These are phyloP conservation scores for Saturnispora besseyi DNA, from an alignment of 805 yeast genomes.

Conservation along the genomic window DNA sequence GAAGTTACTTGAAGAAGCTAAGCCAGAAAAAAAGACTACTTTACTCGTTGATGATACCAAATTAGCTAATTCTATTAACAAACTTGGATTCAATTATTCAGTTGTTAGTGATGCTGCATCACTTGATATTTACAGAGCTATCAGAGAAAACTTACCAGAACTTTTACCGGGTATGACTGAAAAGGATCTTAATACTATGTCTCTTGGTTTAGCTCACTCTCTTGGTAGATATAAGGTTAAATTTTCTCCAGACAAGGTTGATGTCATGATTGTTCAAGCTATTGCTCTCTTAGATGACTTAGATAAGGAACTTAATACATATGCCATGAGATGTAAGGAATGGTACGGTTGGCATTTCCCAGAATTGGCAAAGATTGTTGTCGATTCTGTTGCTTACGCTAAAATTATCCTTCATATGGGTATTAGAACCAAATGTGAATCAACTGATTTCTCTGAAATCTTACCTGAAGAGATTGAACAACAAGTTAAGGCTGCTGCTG, in stretches of 20 bases:
- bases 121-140: conserved; percentile 88
- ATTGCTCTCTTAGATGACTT: conserved; percentile 93
- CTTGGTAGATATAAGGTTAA: conserved; percentile 97
- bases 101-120: conserved; percentile 94
- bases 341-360: conserved; percentile 99
- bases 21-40: conserved; percentile 75
- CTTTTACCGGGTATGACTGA: conserved; percentile 89
- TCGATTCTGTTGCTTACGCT: conserved; percentile 94
- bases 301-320: conserved; percentile 95
- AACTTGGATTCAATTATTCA: conserved; percentile 77
- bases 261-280: conserved; percentile 98
- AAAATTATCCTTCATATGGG: conserved; percentile 93
- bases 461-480: conserved; percentile 91
- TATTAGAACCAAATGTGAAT: conserved; percentile 80
- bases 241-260: conserved; percentile 96
- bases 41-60: conserved; percentile 92
- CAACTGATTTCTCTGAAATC: conserved; percentile 81
- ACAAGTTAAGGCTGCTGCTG: conserved; percentile 92
- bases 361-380: conserved; percentile 93
- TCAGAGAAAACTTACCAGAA: conserved; percentile 89
- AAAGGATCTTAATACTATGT: conserved; percentile 81
- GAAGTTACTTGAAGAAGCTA: conserved; percentile 63
- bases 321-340: conserved; percentile 98
- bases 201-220: conserved; percentile 96
- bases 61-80: conserved; percentile 92